Evolutionary conservation across 305 asterid genomes (phyloP).

Genomic region (Fraxinus nigra): DNA sequence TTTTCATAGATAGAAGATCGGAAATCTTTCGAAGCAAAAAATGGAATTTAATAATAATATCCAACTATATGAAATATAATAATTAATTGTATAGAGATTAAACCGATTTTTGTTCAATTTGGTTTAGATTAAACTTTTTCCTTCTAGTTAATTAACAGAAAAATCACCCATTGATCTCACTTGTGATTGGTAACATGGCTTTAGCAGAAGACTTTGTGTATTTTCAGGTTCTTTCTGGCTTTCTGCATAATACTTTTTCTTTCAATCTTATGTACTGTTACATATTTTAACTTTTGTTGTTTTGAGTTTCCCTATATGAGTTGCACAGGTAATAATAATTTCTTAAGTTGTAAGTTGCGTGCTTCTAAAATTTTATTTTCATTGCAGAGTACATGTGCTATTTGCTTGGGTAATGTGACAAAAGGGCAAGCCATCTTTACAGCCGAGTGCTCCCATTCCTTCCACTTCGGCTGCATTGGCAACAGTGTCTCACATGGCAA

Average conservation of each 20-base stretch:
- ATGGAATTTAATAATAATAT: neutral
- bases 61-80: neutral
- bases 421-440: slow-evolving; percentile 17
- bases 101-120: neutral
- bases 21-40: neutral
- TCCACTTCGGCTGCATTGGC: slow-evolving; percentile 23
- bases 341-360: neutral
- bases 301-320: neutral
- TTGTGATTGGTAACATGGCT: neutral
- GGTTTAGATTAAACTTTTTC: neutral
- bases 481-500: neutral
- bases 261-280: neutral
- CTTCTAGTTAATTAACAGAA: neutral
- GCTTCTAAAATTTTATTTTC: neutral
- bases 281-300: neutral
- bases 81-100: neutral
- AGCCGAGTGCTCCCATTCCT: slow-evolving; percentile 24
- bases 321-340: neutral
- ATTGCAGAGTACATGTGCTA: slow-evolving; percentile 15
- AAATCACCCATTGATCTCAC: neutral
- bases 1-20: neutral
- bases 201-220: neutral
- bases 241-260: neutral
- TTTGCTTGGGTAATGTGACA: slow-evolving; percentile 7
- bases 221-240: neutral